phyloP scores from a whole-genome alignment of 345 rosid genomes.

The Zanthoxylum bungeanum region DNA sequence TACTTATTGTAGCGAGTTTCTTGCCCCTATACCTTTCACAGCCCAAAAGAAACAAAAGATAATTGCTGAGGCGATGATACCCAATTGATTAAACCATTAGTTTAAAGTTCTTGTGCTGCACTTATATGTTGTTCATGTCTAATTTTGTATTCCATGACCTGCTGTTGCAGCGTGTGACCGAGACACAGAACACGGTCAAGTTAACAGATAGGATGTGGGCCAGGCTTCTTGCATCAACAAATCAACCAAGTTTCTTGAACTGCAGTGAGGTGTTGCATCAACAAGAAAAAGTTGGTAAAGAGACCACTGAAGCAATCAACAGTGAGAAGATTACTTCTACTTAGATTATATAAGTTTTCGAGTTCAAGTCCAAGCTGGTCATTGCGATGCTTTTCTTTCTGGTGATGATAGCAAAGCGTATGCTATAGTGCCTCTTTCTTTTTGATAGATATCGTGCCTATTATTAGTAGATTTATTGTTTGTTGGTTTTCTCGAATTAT shows the following conservation, averaged over 20 bases:
- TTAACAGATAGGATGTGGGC: conserved; percentile 98
- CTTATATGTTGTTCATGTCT: neutral
- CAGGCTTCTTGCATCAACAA: conserved; percentile 90
- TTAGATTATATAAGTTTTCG: conserved; percentile 22
- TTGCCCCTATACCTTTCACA: neutral
- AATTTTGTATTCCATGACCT: conserved; percentile 11
- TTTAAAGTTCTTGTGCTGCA: conserved; percentile 1
- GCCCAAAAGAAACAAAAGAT: neutral
- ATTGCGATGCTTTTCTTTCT: conserved; percentile 6
- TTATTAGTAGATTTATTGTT: neutral
- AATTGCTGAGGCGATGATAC: neutral
- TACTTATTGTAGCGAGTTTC: neutral
- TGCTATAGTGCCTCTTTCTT: conserved; percentile 3
- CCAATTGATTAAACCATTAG: no score
- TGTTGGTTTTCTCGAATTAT: neutral
- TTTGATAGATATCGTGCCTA: no score
- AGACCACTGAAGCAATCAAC: conserved; percentile 35
- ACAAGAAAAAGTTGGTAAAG: conserved; percentile 29
- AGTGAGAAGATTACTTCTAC: conserved; percentile 34
- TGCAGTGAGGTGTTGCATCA: conserved; percentile 24
- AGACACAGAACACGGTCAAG: conserved; percentile 67
- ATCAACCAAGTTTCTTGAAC: conserved; percentile 83
- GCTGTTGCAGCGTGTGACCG: conserved; percentile 70
- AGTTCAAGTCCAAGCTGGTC: conserved; percentile 14
- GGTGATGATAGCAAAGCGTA: neutral